Evolutionary conservation across 345 rosid genomes (phyloP).

Genomic region (Lumnitzera racemosa): DNA sequence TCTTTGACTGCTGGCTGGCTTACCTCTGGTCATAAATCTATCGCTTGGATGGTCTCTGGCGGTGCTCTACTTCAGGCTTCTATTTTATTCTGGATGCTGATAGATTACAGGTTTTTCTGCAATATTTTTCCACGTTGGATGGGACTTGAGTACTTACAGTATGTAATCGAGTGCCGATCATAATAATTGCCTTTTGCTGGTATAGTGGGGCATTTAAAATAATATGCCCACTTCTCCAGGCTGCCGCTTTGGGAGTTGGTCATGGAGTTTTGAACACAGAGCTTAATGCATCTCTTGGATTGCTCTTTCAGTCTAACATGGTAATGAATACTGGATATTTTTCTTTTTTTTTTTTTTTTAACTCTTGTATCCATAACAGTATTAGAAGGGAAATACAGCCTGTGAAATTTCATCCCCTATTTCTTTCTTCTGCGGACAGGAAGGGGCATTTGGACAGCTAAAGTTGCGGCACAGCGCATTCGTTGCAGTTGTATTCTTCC

Average conservation of each 20-base stretch:
- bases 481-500: constrained; percentile 68
- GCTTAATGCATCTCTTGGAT: constrained; percentile 71
- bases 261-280: constrained; percentile 82
- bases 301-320: constrained; percentile 77
- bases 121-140: not conserved
- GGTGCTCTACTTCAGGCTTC: constrained; percentile 66
- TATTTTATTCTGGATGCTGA: constrained; percentile 70
- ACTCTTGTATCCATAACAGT: not conserved
- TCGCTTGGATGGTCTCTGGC: constrained; percentile 42
- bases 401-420: not conserved
- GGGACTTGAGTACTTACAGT: not conserved
- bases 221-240: constrained; percentile 68
- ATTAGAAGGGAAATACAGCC: not conserved
- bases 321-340: constrained; percentile 18
- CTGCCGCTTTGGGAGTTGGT: constrained; percentile 75
- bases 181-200: constrained; percentile 1
- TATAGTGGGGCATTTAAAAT: constrained; percentile 51
- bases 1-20: constrained; percentile 73
- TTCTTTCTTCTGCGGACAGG: constrained; percentile 26
- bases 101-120: constrained; percentile 45
- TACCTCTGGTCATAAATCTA: constrained; percentile 41
- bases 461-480: constrained; percentile 92
- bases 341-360: not conserved
- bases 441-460: constrained; percentile 92
- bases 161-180: too few species aligned